A percentile compares a stretch with the other conserved stretches of the same genome.
phyloP scores from a whole-genome alignment of 805 yeast genomes.

The Metschnikowia henanensis region DNA sequence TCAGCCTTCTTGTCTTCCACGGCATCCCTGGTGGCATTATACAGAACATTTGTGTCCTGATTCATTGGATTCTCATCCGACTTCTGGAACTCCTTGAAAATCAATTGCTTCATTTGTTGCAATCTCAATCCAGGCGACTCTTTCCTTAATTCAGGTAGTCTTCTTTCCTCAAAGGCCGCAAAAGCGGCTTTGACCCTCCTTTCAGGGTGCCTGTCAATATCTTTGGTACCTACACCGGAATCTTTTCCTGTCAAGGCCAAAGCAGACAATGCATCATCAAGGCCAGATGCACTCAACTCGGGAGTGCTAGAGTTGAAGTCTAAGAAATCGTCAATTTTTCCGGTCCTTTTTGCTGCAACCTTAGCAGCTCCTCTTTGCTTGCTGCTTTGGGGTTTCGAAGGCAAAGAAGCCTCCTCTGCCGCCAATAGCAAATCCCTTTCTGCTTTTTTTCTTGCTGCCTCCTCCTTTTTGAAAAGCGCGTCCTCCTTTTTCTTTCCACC shows the following conservation, averaged over 20 bases:
- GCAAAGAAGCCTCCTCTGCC: conserved; percentile 65
- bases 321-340: conserved; percentile 69
- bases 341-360: conserved; percentile 57
- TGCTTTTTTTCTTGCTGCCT: conserved; percentile 77
- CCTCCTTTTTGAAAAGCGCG: conserved; percentile 67
- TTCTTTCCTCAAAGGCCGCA: conserved; percentile 65
- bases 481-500: conserved; percentile 69
- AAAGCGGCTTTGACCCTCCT: conserved; percentile 83
- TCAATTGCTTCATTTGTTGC: conserved; percentile 73
- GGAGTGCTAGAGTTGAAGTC: conserved; percentile 48
- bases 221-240: conserved; percentile 57
- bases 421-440: conserved; percentile 69
- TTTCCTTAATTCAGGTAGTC: conserved; percentile 69
- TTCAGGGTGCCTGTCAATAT: conserved; percentile 85
- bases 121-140: conserved; percentile 80
- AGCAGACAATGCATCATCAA: conserved; percentile 79
- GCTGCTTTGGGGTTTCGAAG: conserved; percentile 50
- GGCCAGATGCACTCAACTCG: conserved; percentile 67
- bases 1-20: conserved; percentile 46
- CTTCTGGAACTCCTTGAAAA: conserved; percentile 80
- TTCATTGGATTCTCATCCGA: conserved; percentile 83
- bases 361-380: conserved; percentile 70
- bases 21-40: conserved; percentile 60
- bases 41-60: conserved; percentile 62
- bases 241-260: conserved; percentile 60